Base-by-base conservation (phyloP, 805 yeast genomes). In the Jamesozyma spencerorum region DNA sequence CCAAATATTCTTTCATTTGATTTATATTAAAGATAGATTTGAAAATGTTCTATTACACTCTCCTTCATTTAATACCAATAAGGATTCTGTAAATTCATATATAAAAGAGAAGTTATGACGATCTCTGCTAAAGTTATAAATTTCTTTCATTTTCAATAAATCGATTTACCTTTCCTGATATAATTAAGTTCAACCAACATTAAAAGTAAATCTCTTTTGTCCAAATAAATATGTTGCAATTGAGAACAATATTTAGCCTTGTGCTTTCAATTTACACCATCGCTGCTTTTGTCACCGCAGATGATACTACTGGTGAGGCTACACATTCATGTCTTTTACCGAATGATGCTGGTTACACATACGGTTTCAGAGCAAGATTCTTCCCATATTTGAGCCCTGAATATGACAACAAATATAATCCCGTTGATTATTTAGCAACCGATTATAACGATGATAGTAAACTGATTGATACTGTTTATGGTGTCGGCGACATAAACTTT, bases 111-210 rank as follows among this genome's bases (percentile, higher is more conserved):
- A n/a, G n/a, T n/a, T n/a, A n/a, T n/a, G n/a, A n/a, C n/a, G n/a
- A n/a, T n/a, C n/a, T n/a, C n/a, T n/a, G n/a, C n/a, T n/a, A n/a
- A n/a, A n/a, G n/a, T n/a, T n/a, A n/a, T n/a, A n/a, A n/a, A n/a
- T n/a, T n/a, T n/a, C n/a, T n/a, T n/a, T n/a, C n/a, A n/a, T n/a
- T n/a, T n/a, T n/a, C n/a, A n/a, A n/a, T n/a, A n/a, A n/a, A n/a
- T n/a, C n/a, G n/a, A n/a, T n/a, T n/a, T n/a, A n/a, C n/a, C n/a
- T n/a, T n/a, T n/a, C n/a, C n/a, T n/a, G n/a, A n/a, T n/a, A 51
- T 72, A 35, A 75, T 81, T 34, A 82, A 83, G 31, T 54, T 84
- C 24, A 61, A 73, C 31, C 72, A 77, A 54, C 76, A 82, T 41
- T 52, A 72, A 36, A 70, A 83, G 64, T 70, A 71, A 42, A 61